Conservation (phyloP, 768 basidiomycete species). For the Pulveroboletus sp. region DNA sequence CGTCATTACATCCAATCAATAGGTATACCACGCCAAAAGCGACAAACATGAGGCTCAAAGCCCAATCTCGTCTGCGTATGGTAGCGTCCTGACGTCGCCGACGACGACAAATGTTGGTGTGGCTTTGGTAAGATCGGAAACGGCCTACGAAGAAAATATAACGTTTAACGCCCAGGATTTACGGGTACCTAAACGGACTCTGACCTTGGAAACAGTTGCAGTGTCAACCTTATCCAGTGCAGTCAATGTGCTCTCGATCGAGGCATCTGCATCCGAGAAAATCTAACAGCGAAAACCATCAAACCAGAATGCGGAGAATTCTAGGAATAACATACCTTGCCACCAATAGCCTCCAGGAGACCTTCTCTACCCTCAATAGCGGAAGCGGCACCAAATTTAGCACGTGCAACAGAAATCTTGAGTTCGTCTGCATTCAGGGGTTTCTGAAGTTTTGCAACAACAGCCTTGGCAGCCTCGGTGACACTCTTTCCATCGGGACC, state of each 20-base stretch:
- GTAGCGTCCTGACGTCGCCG: constrained; percentile 73
- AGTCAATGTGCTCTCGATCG: constrained; percentile 61
- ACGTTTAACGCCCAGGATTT: neutral
- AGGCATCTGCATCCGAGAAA: constrained; percentile 53
- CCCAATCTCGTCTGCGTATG: constrained; percentile 82
- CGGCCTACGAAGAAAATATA: constrained; percentile 37
- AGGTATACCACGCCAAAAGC: constrained; percentile 10
- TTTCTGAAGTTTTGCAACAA: constrained; percentile 62
- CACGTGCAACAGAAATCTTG: constrained; percentile 80
- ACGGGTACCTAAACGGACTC: neutral
- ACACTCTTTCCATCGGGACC: constrained; percentile 62
- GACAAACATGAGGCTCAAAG: constrained; percentile 41
- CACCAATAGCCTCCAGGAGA: constrained; percentile 55
- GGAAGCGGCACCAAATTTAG: constrained; percentile 80
- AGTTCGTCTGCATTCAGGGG: constrained; percentile 65
- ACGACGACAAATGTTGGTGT: constrained; percentile 89
- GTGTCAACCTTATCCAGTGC: constrained; percentile 70
- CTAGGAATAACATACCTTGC: constrained; percentile 48
- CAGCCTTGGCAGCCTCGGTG: constrained; percentile 65
- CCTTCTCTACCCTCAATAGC: constrained; percentile 70
- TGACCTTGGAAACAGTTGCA: constrained; percentile 68
- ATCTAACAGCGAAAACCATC: constrained; percentile 41
- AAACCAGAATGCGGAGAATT: constrained; percentile 3
- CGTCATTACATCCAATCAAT: constrained; percentile 12
- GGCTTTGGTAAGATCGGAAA: constrained; percentile 60